Evolutionary conservation across 768 basidiomycete species (phyloP).

Genomic region (Suillus americanus): DNA sequence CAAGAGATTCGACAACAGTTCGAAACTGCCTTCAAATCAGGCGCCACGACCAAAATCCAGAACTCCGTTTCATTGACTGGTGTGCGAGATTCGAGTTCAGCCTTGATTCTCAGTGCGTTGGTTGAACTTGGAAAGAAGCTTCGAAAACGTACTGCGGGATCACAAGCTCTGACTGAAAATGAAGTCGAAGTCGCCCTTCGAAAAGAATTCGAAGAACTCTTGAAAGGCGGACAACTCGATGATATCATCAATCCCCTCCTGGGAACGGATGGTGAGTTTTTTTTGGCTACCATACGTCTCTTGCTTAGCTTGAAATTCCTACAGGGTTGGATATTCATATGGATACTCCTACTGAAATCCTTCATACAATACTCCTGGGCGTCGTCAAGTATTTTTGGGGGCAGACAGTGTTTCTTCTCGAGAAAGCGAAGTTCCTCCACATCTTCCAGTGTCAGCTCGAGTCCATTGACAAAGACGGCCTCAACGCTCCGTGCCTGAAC

Average conservation of each 20-base stretch:
- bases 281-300: no score
- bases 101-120: not conserved
- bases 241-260: no score
- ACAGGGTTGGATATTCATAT: conserved; percentile 29
- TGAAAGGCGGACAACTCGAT: no score
- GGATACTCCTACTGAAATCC: conserved; percentile 26
- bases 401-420: conserved; percentile 14
- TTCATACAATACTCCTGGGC: conserved; percentile 31
- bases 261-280: no score
- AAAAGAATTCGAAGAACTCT: no score
- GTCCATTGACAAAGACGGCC: conserved; percentile 18
- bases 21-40: not conserved
- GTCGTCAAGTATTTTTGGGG: conserved; percentile 32
- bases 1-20: not conserved
- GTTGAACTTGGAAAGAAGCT: conserved; percentile 5
- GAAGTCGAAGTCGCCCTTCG: no score
- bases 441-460: conserved; percentile 22
- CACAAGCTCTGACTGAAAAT: no score
- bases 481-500: conserved; percentile 23
- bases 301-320: no score
- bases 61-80: not conserved
- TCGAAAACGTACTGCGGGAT: no score
- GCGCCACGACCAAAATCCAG: not conserved
- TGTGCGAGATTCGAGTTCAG: not conserved
- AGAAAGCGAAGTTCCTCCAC: conserved; percentile 17